Evolutionary conservation across 2,329 filamentous ascomycete species (phyloP).

Genomic region (Fusarium sp.): DNA sequence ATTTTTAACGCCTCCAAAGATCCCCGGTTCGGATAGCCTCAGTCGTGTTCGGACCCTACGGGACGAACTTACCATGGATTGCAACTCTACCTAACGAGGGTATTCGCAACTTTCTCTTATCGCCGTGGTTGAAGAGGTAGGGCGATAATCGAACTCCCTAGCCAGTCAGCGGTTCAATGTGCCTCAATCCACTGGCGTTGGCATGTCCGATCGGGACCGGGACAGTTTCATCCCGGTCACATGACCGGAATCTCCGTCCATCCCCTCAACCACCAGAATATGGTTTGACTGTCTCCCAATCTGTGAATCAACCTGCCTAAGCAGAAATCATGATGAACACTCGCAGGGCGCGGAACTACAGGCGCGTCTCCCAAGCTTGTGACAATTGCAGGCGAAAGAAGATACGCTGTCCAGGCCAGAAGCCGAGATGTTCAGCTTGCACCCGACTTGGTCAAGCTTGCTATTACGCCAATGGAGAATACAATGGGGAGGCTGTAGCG

Average conservation of each 20-base stretch:
- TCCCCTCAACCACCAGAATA: background rate
- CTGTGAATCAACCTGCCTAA: background rate
- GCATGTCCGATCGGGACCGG: background rate
- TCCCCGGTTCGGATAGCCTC: background rate
- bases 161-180: no score
- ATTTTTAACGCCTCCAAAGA: background rate
- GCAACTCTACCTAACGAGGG: background rate
- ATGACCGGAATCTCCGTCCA: background rate
- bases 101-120: background rate
- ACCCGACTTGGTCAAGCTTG: conserved; percentile 18
- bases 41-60: fast-evolving
- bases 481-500: background rate
- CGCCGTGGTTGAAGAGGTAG: background rate
- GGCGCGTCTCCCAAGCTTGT: background rate
- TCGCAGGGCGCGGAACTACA: background rate
- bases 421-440: conserved; percentile 28
- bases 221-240: background rate
- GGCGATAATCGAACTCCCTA: background rate
- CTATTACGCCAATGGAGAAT: background rate
- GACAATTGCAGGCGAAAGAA: conserved; percentile 22
- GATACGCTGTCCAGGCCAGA: conserved; percentile 29
- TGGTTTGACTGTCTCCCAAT: background rate
- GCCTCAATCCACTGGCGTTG: background rate
- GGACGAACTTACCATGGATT: background rate
- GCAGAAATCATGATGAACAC: background rate